Evolutionary conservation across 176 grass and related monocot genomes (phyloP), one percentile per base, ranked within the genome.

Genomic region (Juncus inflexus): DNA sequence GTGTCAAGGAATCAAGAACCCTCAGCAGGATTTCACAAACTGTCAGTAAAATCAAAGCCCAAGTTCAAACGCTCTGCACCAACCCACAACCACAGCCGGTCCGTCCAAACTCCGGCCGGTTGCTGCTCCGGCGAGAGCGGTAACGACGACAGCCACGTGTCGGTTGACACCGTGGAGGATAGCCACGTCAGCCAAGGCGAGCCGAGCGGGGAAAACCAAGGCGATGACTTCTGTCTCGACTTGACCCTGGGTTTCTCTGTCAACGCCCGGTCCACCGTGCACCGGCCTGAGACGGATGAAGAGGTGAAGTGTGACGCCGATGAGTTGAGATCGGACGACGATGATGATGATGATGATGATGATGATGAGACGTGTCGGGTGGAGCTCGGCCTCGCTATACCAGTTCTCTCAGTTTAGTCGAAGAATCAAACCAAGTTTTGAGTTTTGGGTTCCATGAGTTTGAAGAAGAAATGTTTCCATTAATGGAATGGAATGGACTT

Each of bases 181-280:
- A 83, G 83, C 7, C 82, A 86, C 16, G 72, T 90, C 37, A 90
- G 87, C 40, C 83, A 86, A 62, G 80, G 66, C 1, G 76, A 86
- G 35, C 71, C 76, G 58, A 74, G 69, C 8, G 54, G 75, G 0
- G 58, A 55, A 49, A 40, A 28, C 4, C 13, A 9, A 15, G 69
- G 58, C 0, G 42, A 14, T 6, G 72, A 54, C 2, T 70, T 68
- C 19, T 78, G 63, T 12, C 64, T 90, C 7, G 83, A 90, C 50
- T 82, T 90, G 37, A 82, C 79, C 28, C 77, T 90, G 37, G 76
- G 87, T n/a, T 71, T 71, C 39, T 37, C 76, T 79, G 13, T 39
- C 12, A 6, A 37, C 10, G 43, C 41, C 42, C 36, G 38, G 15
- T 75, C 61, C 52, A 60, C 39, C 42, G 52, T 53, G 47, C 50